phyloP scores from a whole-genome alignment of 148 eudicot species.

The Oxyria digyna region DNA sequence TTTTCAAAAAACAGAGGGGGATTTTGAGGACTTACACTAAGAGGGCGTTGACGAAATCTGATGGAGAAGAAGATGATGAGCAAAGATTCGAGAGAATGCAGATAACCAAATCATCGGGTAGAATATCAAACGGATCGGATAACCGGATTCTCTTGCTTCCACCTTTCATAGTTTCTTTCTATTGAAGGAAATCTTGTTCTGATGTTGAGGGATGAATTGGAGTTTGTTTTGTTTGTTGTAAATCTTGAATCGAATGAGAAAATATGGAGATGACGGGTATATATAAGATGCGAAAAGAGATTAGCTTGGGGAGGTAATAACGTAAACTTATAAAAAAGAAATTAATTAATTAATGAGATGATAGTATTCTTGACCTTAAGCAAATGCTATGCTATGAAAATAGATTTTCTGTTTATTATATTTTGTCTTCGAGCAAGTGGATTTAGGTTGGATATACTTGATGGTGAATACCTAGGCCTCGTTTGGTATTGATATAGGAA shows the following conservation, averaged over 20 bases:
- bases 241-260: neutral
- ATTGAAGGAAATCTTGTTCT: neutral
- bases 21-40: constrained; percentile 23
- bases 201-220: neutral
- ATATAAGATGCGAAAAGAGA: too few relatives aligned
- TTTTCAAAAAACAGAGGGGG: neutral
- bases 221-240: neutral
- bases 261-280: neutral
- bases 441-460: too few relatives aligned
- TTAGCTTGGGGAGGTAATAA: neutral
- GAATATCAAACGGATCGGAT: constrained; percentile 28
- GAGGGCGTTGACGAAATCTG: constrained; percentile 36
- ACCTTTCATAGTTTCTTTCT: neutral
- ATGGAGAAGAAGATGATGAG: constrained; percentile 34
- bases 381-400: too few relatives aligned
- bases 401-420: too few relatives aligned
- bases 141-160: neutral
- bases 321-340: neutral
- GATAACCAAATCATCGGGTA: constrained; percentile 47
- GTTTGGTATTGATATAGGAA: too few relatives aligned
- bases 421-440: too few relatives aligned
- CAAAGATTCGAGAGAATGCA: constrained; percentile 33
- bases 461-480: too few relatives aligned
- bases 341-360: neutral
- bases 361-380: neutral